Evolutionary conservation across 345 rosid genomes (phyloP), one percentile per base, ranked within the genome.

Genomic region (Salix suchowensis): DNA sequence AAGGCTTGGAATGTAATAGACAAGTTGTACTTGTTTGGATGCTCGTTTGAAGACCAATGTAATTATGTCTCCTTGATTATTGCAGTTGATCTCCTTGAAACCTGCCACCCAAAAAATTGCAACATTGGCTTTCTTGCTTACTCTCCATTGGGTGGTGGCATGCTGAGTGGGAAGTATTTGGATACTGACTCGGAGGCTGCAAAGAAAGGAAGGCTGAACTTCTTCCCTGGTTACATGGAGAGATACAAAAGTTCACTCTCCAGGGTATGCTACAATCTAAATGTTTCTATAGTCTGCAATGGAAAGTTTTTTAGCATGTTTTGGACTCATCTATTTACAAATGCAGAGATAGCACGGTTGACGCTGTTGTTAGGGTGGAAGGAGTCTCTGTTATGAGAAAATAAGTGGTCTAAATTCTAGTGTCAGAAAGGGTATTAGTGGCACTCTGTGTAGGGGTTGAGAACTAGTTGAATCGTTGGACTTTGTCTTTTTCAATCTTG

Each of bases 61-160:
- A 71, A 67, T 58, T 32, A 66, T 61, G 5, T 24, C 48, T 26
- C 60, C 66, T 40, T 74, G 28, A 72, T 21, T 32, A 73, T 81
- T 79, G 81, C 92, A 92, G 97, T 87, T 77, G 95, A 92, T 88
- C 94, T 94, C n/a, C 89, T 86, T 68, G 98, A 92, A 84, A 95
- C 89, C 76, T 94, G 97, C 82, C 95, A 90, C 85, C 97, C 91
- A 23, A 89, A 92, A 18, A 88, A 94, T 65, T 92, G 88, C 86
- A 92, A 92, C 75, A 72, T 94, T 9, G 98, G 98, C 69, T 76
- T 94, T 72, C 97, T 94, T 69, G 79, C 94, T 16, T 94, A 92
- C 87, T 92, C 97, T 52, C 97, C 97, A 67, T 86, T 92, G 52
- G 97, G 77, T 42, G 94, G 94, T 39, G 97, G 98, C 76, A 40